Percentiles rank a stretch among this genome's conserved stretches.
Conservation (phyloP, 1,139 yeast species). For the Chernovozyma aurita region DNA sequence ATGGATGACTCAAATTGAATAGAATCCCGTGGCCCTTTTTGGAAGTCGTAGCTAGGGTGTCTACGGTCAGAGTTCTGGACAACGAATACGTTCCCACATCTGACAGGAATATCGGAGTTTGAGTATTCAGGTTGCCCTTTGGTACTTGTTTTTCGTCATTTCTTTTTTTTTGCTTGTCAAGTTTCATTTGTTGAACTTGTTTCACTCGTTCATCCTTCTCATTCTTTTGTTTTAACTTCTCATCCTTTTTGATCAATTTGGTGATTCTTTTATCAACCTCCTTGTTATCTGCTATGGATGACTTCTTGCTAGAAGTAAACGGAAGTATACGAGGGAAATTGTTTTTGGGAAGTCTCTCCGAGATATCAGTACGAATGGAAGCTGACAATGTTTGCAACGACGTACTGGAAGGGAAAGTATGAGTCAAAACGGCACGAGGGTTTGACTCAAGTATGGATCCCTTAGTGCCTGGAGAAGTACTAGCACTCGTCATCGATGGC, state of each 20-base stretch:
- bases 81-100: neutral
- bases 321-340: conserved; percentile 4
- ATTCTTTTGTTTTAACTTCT: conserved; percentile 19
- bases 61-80: conserved; percentile 5
- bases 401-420: conserved; percentile 3
- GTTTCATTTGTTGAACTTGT: conserved; percentile 11
- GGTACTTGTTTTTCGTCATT: neutral
- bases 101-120: neutral
- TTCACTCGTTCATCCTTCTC: conserved; percentile 19
- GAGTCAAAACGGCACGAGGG: too few species aligned
- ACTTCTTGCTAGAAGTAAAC: conserved; percentile 3
- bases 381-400: conserved; percentile 3
- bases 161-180: conserved; percentile 9
- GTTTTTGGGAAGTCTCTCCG: conserved; percentile 1
- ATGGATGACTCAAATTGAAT: conserved; percentile 7
- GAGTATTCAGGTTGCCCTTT: neutral
- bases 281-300: conserved; percentile 12
- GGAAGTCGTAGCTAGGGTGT: conserved; percentile 1
- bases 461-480: neutral
- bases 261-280: conserved; percentile 30
- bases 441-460: neutral
- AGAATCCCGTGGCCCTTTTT: conserved; percentile 24
- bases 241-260: conserved; percentile 27
- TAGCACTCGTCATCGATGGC: neutral
- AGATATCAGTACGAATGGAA: conserved; percentile 2